Evolutionary conservation across 257 asterid genomes (phyloP).

Genomic region (Capsicum chinense): DNA sequence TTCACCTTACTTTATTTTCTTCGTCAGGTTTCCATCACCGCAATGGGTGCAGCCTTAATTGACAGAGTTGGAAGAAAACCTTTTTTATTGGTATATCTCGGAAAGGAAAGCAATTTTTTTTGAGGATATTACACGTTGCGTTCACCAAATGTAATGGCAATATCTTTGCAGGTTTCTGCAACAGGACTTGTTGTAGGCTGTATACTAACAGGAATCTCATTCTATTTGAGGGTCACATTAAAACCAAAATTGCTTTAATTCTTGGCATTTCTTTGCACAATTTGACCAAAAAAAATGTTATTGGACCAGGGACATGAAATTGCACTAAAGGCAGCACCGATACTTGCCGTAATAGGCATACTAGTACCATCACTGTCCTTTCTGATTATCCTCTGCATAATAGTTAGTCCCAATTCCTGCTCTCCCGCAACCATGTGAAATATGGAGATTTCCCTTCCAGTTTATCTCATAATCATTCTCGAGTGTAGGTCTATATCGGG

Average conservation of each 20-base stretch:
- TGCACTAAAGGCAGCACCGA: constrained; percentile 63
- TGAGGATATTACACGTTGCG: not conserved
- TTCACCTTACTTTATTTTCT: not conserved
- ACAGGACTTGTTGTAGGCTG: constrained; percentile 81
- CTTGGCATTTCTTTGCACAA: not conserved
- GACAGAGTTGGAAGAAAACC: constrained; percentile 90
- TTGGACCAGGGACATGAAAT: constrained; percentile 62
- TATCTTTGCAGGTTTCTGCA: constrained; percentile 65
- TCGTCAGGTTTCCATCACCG: constrained; percentile 69
- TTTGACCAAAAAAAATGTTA: constrained; percentile 27
- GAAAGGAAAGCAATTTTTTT: not conserved
- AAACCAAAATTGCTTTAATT: not conserved
- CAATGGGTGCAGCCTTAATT: constrained; percentile 64
- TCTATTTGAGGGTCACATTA: constrained; percentile 65
- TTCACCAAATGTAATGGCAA: constrained; percentile 12
- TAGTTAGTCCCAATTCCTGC: not conserved
- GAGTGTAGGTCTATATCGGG: constrained; percentile 74
- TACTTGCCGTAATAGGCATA: constrained; percentile 79
- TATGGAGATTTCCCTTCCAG: not conserved
- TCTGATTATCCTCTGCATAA: not conserved
- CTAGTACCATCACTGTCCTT: constrained; percentile 50
- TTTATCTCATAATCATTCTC: constrained; percentile 28
- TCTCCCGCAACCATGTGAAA: not conserved
- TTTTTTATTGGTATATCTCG: constrained; percentile 64
- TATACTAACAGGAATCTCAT: constrained; percentile 67